A percentile compares a stretch with the other conserved stretches of the same genome.
These are phyloP conservation scores for Dactylorhiza incarnata DNA, from an alignment of 106 monocot species.

Conservation along the genomic window DNA sequence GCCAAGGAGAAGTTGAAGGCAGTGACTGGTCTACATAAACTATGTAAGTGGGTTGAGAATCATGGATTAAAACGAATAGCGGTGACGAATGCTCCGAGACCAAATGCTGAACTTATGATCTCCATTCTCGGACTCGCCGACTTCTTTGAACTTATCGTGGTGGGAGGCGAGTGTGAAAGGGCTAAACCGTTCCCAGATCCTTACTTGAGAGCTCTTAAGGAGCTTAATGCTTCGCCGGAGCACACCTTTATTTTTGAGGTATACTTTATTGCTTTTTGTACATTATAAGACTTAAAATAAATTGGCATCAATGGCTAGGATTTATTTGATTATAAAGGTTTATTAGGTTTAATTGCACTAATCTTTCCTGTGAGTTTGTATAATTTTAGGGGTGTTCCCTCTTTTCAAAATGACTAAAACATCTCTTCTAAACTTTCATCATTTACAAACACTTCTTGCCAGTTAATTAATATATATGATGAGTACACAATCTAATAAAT, in stretches of 20 bases:
- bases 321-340: too few species aligned
- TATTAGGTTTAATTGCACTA: too few species aligned
- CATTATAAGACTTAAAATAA: too few species aligned
- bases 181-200: slow-evolving; percentile 83
- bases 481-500: too few species aligned
- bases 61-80: slow-evolving; percentile 62
- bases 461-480: too few species aligned
- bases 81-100: slow-evolving; percentile 73
- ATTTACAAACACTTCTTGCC: too few species aligned
- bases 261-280: neutral
- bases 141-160: slow-evolving; percentile 63
- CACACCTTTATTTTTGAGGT: slow-evolving; percentile 86
- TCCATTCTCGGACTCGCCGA: slow-evolving; percentile 60
- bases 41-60: slow-evolving; percentile 64
- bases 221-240: slow-evolving; percentile 48
- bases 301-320: too few species aligned
- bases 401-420: too few species aligned
- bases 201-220: slow-evolving; percentile 54
- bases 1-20: slow-evolving; percentile 45
- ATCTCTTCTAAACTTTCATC: too few species aligned
- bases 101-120: slow-evolving; percentile 84
- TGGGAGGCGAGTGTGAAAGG: slow-evolving; percentile 63
- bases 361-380: too few species aligned
- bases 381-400: too few species aligned
- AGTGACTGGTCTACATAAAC: slow-evolving; percentile 51